A percentile compares a stretch with the other conserved stretches of the same genome.
Conservation (phyloP, 192 early-diverging fungal genomes). For the Coemansia sp. region DNA sequence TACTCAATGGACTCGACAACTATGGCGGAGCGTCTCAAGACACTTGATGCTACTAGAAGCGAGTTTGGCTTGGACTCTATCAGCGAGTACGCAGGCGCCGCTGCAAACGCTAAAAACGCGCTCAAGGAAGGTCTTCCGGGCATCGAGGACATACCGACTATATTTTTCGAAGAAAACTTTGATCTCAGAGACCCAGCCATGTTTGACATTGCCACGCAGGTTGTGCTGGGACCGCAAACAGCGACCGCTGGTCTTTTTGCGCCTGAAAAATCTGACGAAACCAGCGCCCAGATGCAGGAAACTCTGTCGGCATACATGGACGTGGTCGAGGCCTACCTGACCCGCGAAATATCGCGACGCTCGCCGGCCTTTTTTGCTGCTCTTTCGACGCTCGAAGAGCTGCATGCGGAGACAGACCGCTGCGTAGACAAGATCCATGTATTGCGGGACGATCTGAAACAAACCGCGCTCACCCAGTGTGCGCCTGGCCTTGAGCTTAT, state of each 20-base stretch:
- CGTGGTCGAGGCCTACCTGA: conserved; percentile 89
- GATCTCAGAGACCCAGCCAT: conserved; percentile 87
- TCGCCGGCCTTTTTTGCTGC: conserved; percentile 97
- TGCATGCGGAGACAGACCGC: conserved; percentile 87
- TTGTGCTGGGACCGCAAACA: conserved; percentile 67
- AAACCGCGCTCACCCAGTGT: conserved; percentile 64
- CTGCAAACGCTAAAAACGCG: conserved; percentile 10
- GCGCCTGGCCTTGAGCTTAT: conserved; percentile 83
- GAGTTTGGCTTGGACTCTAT: conserved; percentile 57
- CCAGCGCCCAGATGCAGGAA: conserved; percentile 80
- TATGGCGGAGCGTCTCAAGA: conserved; percentile 53
- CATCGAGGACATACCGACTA: conserved; percentile 79
- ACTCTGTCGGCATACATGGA: conserved; percentile 89
- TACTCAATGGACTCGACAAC: conserved; percentile 55
- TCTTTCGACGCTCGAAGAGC: conserved; percentile 84
- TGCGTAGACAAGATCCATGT: conserved; percentile 87
- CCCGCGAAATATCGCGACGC: conserved; percentile 90
- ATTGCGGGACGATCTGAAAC: conserved; percentile 68
- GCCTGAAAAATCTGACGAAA: conserved; percentile 55
- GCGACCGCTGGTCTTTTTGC: conserved; percentile 40
- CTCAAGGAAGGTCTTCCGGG: conserved; percentile 56
- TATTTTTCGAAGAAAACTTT: conserved; percentile 86
- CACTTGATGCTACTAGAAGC: conserved; percentile 52
- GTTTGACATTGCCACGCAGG: conserved; percentile 74
- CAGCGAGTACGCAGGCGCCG: conserved; percentile 39